Conservation (phyloP, 192 early-diverging fungal genomes). For the Mortierella claussenii region DNA sequence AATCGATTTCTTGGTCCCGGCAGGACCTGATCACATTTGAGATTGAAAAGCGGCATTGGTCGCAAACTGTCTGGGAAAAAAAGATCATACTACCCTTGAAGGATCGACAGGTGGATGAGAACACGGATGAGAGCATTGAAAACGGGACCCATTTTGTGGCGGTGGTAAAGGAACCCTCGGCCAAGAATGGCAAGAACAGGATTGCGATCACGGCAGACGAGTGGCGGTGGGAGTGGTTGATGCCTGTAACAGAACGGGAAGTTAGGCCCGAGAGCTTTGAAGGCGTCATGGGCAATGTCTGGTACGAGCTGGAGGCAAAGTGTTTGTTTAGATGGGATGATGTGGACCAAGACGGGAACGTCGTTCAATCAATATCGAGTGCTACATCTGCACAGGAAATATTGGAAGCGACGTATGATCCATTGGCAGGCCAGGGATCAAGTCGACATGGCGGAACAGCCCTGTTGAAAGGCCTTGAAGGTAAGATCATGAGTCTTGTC, state of each 20-base stretch:
- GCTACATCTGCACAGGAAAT: not conserved
- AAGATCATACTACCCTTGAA: constrained; percentile 17
- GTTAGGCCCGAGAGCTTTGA: constrained; percentile 48
- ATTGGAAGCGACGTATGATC: not conserved
- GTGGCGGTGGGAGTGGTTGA: constrained; percentile 49
- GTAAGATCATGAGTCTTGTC: too few species aligned
- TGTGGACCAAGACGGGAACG: constrained; percentile 23
- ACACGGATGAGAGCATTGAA: constrained; percentile 1
- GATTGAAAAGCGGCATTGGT: constrained; percentile 40
- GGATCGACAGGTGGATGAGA: constrained; percentile 38
- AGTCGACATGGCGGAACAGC: too few species aligned
- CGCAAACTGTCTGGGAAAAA: constrained; percentile 39
- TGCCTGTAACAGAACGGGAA: constrained; percentile 32
- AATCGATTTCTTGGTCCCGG: constrained; percentile 32
- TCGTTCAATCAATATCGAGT: not conserved
- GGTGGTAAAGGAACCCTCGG: constrained; percentile 30
- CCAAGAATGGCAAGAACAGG: not conserved
- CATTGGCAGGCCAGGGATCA: too few species aligned
- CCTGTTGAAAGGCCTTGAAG: too few species aligned
- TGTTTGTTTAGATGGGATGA: constrained; percentile 41
- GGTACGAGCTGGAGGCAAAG: constrained; percentile 49
- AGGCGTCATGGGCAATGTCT: constrained; percentile 45
- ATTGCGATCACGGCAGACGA: constrained; percentile 29
- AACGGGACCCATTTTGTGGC: constrained; percentile 4
- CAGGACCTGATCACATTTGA: constrained; percentile 41